Evolutionary conservation across 768 basidiomycete genomes (phyloP).

Genomic region (Grammothele lineata): DNA sequence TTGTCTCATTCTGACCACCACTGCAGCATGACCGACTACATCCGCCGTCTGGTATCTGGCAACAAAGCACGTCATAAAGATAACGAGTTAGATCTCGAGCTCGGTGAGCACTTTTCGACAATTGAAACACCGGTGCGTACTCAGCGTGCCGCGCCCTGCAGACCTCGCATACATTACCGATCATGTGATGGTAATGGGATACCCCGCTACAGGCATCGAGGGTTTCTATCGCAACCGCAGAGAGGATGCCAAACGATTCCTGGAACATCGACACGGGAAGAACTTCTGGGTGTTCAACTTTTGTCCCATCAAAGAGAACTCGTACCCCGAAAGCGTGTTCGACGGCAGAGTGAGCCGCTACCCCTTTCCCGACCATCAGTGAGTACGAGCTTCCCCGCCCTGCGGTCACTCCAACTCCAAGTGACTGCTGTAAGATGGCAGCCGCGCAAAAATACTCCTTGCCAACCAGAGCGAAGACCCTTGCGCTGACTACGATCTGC

Average conservation of each 20-base stretch:
- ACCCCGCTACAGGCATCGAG: constrained; percentile 77
- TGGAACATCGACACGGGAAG: constrained; percentile 66
- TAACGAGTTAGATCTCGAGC: constrained; percentile 58
- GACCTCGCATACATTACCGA: constrained; percentile 73
- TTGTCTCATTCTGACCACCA: no score
- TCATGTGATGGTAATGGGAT: constrained; percentile 76
- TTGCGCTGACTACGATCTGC: no score
- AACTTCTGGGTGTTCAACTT: constrained; percentile 91
- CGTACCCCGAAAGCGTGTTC: constrained; percentile 67
- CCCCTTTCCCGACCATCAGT: constrained; percentile 92
- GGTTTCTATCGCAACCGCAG: constrained; percentile 76
- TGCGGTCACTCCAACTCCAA: background rate
- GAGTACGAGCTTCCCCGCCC: constrained; percentile 27
- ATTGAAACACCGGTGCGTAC: background rate
- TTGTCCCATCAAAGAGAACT: constrained; percentile 77
- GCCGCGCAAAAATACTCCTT: no score
- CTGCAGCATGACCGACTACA: constrained; percentile 57
- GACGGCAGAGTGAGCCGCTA: constrained; percentile 74
- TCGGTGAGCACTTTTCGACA: constrained; percentile 41
- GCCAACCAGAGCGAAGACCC: no score
- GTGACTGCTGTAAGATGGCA: background rate
- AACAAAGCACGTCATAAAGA: constrained; percentile 76
- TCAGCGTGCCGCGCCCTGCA: constrained; percentile 1
- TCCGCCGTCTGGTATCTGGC: constrained; percentile 77
- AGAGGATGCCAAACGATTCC: constrained; percentile 71